Base-by-base conservation (phyloP, 495 filamentous ascomycete species). In the Cryomyces minteri region DNA sequence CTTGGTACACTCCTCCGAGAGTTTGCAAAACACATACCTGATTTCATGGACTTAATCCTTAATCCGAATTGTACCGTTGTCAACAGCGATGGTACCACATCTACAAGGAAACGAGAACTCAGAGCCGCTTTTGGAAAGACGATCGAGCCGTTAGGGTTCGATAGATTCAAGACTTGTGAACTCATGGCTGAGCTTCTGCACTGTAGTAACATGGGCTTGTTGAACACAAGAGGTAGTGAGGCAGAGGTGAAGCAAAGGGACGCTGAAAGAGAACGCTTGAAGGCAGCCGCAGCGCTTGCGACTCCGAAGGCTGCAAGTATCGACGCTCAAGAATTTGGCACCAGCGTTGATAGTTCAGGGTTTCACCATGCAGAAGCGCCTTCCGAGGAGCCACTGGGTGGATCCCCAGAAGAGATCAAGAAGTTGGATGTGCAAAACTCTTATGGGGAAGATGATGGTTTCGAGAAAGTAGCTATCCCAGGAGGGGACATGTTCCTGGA, bases 131-230 rank as follows among this genome's bases (percentile, higher is more conserved):
- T 88, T 67, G 88, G 88, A 32, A 73, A 73, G 42, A 81, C 77
- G 57, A 94, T 96, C 46, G 88, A 99, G 63, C 88, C 92, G 6
- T 67, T 99, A 12, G 92, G 90, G 2, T 99, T 99, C 55, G 90
- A 99, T 59, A 71, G 90, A 7, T 99, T 99, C 69, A 99, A 99
- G 68, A 94, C 90, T 0, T 99, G 92, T 58, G 90, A 99, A 62
- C 67, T 99, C 51, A 96, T 99, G 92, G 90, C 90, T 2, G 90
- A 99, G 55, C 67, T 99, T 39, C 64, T 99, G 32, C 90, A 99
- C 57, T 99, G 90, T 64, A 96, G 92, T 64, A 99, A 99, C 55
- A 99, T 99, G 90, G 86, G 80, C 6, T 68, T 99, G 41, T 66
- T 99, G 44, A 99, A 99, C 54, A 88, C 96, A 60, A 67, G 77